A percentile compares a stretch with the other conserved stretches of the same genome.
phyloP scores from a whole-genome alignment of 176 grass and related monocot genomes.

The Ensete glaucum region DNA sequence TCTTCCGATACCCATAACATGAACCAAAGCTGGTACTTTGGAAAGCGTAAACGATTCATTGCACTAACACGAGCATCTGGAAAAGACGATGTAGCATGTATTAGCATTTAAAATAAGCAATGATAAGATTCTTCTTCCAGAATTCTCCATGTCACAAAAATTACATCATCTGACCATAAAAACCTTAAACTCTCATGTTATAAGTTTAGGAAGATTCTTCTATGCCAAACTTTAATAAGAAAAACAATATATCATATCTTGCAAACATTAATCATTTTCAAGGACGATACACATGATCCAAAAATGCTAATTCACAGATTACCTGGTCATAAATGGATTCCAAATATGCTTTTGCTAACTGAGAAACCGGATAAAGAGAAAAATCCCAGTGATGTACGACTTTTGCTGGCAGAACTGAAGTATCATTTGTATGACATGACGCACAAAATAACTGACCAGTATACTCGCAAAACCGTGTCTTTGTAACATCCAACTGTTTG shows the following conservation, averaged over 20 bases:
- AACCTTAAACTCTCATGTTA: background rate
- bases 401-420: slow-evolving; percentile 74
- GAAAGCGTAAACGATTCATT: slow-evolving; percentile 90
- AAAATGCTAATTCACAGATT: slow-evolving; percentile 5
- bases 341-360: slow-evolving; percentile 88
- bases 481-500: slow-evolving; percentile 57
- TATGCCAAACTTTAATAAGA: background rate
- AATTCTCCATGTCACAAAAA: too few species aligned
- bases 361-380: slow-evolving; percentile 75
- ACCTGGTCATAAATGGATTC: slow-evolving; percentile 96
- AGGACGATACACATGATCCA: background rate
- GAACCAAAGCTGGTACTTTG: slow-evolving; percentile 85
- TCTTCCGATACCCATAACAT: slow-evolving; percentile 84
- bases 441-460: slow-evolving; percentile 91
- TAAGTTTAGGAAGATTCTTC: background rate
- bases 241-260: background rate
- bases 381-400: slow-evolving; percentile 93
- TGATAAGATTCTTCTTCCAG: too few species aligned
- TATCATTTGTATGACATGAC: slow-evolving; percentile 84
- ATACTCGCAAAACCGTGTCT: slow-evolving; percentile 72
- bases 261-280: background rate
- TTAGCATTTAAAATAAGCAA: background rate
- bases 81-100: slow-evolving; percentile 24
- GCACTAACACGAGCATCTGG: slow-evolving; percentile 97
- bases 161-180: too few species aligned